Percentiles rank a stretch among this genome's conserved stretches.
Conservation (phyloP, 179 eudicot genomes). For the Silene vulgaris region DNA sequence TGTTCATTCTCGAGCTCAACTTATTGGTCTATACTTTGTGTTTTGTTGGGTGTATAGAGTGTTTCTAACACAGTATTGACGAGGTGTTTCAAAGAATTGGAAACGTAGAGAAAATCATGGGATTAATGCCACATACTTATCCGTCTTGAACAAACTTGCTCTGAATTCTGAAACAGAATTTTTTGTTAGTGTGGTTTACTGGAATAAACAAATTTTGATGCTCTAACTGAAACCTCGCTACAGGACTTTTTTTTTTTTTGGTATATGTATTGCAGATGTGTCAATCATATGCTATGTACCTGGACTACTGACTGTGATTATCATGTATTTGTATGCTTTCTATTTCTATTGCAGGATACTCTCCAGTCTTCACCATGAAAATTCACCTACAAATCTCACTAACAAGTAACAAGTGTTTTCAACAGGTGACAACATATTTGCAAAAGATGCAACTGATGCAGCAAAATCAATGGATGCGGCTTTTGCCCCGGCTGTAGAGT, state of each 20-base stretch:
- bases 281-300: not conserved
- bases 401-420: not conserved
- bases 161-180: not conserved
- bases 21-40: too few species aligned
- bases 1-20: too few species aligned
- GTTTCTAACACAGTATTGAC: not conserved
- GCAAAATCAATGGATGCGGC: constrained; percentile 67
- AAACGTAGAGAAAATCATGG: not conserved
- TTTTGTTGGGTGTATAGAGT: not conserved
- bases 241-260: too few species aligned
- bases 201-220: not conserved
- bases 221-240: too few species aligned
- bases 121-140: not conserved
- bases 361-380: too few species aligned
- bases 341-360: too few species aligned
- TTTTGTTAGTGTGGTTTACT: not conserved
- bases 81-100: not conserved
- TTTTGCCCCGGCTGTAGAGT: constrained; percentile 60
- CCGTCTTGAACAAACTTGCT: not conserved
- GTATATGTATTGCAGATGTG: too few species aligned
- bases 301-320: too few species aligned
- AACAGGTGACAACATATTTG: constrained; percentile 83
- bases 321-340: too few species aligned
- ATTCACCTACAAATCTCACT: too few species aligned
- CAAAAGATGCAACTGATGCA: constrained; percentile 60